A percentile compares a stretch with the other conserved stretches of the same genome.
Conservation (phyloP, 2,329 filamentous ascomycete genomes). For the Hypoxylon sp. region DNA sequence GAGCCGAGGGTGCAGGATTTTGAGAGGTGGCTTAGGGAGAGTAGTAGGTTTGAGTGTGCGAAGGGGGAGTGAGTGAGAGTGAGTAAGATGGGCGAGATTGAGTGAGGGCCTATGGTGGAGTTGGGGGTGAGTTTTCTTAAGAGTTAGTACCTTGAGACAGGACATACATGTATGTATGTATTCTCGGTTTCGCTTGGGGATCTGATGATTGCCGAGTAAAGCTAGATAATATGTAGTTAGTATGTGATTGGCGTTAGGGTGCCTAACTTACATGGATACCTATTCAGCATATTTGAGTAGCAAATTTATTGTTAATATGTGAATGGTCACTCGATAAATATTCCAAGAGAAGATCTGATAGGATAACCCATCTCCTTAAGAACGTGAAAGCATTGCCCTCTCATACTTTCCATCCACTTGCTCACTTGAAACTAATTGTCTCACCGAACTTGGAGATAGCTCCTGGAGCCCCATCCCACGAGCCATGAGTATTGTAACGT, state of each 20-base stretch:
- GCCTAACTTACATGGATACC: too few species aligned
- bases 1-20: conserved; percentile 55
- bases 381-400: neutral
- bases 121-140: too few species aligned
- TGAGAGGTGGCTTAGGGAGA: conserved; percentile 58
- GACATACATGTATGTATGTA: too few species aligned
- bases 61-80: conserved; percentile 15
- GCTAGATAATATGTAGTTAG: neutral
- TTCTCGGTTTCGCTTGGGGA: too few species aligned
- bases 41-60: conserved; percentile 50
- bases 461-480: neutral
- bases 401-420: neutral
- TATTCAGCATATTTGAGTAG: too few species aligned
- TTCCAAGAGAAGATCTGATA: neutral
- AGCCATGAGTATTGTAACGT: neutral
- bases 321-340: neutral
- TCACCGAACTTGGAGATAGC: neutral
- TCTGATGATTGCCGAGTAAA: too few species aligned
- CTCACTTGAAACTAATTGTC: neutral
- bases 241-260: neutral
- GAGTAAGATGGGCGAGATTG: too few species aligned
- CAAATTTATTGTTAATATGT: neutral
- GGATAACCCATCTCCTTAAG: neutral
- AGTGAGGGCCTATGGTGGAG: too few species aligned
- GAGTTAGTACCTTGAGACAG: too few species aligned